Percentiles rank a stretch among this genome's conserved stretches.
phyloP scores from a whole-genome alignment of 495 filamentous ascomycete species.

The Neurospora sp. region DNA sequence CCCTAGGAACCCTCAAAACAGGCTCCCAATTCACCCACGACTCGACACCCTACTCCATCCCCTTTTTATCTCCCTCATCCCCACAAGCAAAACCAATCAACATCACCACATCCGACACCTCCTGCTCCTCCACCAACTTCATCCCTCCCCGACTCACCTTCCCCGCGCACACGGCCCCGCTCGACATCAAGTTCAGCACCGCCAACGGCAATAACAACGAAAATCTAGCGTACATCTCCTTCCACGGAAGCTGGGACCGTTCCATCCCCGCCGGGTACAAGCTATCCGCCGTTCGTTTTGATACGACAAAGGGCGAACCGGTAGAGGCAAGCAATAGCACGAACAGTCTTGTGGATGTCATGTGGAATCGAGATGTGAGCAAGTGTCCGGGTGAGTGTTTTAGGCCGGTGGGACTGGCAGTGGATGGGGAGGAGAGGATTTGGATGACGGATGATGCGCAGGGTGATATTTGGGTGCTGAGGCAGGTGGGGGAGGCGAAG shows the following conservation, averaged over 20 bases:
- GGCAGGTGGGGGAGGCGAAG: conserved; percentile 2
- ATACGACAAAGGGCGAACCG: conserved; percentile 31
- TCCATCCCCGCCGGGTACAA: conserved; percentile 46
- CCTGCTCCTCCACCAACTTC: conserved; percentile 27
- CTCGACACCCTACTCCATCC: not conserved
- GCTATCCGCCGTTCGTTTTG: conserved; percentile 36
- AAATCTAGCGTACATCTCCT: conserved; percentile 32
- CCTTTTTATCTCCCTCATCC: not conserved
- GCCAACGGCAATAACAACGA: too few relatives aligned
- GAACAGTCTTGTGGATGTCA: conserved; percentile 35
- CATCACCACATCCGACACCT: conserved; percentile 31
- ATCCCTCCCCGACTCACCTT: conserved; percentile 44
- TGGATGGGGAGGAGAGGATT: conserved; percentile 37
- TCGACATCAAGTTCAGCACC: conserved; percentile 54
- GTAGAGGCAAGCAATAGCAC: conserved; percentile 27
- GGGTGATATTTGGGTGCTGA: conserved; percentile 49
- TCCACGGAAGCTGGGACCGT: conserved; percentile 46
- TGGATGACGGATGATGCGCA: conserved; percentile 49
- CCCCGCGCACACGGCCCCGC: conserved; percentile 48
- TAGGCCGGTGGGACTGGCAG: conserved; percentile 45
- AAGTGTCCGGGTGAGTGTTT: conserved; percentile 42
- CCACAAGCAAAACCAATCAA: conserved; percentile 1
- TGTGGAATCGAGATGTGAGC: conserved; percentile 37
- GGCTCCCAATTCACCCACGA: conserved; percentile 30
- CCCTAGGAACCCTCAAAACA: conserved; percentile 12